Conservation (phyloP, 306 rosid genomes). For the Crataegus laevigata region DNA sequence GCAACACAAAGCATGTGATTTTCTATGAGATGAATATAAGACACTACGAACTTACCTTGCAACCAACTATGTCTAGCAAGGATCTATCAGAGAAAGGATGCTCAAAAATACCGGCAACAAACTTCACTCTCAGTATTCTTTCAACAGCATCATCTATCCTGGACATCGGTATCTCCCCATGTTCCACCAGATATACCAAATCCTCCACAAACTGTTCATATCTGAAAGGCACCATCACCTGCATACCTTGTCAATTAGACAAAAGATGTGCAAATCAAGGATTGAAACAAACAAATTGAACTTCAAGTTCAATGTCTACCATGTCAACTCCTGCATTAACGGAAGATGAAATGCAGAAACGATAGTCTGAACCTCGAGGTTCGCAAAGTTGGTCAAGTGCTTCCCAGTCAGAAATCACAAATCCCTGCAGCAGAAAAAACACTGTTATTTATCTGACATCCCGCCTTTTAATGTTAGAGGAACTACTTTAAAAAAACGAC, state of each 20-base stretch:
- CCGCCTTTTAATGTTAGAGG: neutral
- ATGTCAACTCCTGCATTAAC: constrained; percentile 84
- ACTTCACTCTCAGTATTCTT: constrained; percentile 80
- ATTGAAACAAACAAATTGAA: neutral
- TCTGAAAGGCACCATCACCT: constrained; percentile 75
- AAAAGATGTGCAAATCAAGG: neutral
- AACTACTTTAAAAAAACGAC: constrained; percentile 7
- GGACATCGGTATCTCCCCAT: constrained; percentile 52
- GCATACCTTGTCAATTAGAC: constrained; percentile 19
- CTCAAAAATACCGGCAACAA: constrained; percentile 72
- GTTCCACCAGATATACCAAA: constrained; percentile 49
- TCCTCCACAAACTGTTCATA: constrained; percentile 41
- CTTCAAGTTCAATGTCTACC: constrained; percentile 37
- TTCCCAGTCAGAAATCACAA: constrained; percentile 83
- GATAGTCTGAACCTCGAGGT: constrained; percentile 58
- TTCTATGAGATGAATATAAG: neutral
- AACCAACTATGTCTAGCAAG: constrained; percentile 66
- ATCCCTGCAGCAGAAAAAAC: constrained; percentile 49
- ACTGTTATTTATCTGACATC: neutral
- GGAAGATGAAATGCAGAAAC: constrained; percentile 49
- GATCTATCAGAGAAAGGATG: constrained; percentile 59
- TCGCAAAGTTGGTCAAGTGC: constrained; percentile 56
- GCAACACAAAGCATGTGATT: neutral
- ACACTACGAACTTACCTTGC: constrained; percentile 49
- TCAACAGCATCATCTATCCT: constrained; percentile 84